A percentile compares a stretch with the other conserved stretches of the same genome.
These are phyloP conservation scores for Colletotrichum sp. DNA, from an alignment of 2,329 filamentous ascomycete species.

Conservation along the genomic window DNA sequence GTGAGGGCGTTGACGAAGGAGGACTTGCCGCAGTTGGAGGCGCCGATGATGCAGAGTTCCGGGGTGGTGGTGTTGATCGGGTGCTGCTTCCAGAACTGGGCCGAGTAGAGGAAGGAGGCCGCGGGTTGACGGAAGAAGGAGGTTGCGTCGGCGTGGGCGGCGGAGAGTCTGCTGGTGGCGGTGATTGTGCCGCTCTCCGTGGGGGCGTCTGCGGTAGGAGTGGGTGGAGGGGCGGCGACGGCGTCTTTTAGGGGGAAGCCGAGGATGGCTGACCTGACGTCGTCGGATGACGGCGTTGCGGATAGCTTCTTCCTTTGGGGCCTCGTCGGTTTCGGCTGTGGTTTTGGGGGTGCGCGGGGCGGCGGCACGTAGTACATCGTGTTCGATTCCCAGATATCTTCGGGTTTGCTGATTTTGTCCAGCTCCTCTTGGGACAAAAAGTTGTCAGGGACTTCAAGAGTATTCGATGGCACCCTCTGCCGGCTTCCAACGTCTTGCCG, in stretches of 20 bases:
- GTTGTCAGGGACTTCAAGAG: background rate
- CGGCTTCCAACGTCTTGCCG: background rate
- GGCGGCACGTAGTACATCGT: background rate
- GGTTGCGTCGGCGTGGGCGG: background rate
- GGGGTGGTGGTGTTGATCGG: slow-evolving; percentile 56
- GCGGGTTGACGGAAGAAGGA: slow-evolving; percentile 10
- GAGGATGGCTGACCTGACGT: background rate
- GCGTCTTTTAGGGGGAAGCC: background rate
- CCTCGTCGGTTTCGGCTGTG: background rate
- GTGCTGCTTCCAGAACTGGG: slow-evolving; percentile 52
- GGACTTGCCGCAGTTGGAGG: slow-evolving; percentile 90
- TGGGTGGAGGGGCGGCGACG: background rate
- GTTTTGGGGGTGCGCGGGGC: background rate
- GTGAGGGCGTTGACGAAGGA: slow-evolving; percentile 85
- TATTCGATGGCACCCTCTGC: background rate
- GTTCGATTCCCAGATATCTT: background rate
- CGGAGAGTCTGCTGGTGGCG: background rate
- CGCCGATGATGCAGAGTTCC: slow-evolving; percentile 79
- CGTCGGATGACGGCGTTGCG: background rate
- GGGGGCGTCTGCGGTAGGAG: background rate
- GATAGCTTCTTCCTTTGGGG: background rate
- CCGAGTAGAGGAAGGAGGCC: slow-evolving; percentile 52
- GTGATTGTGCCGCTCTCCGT: background rate
- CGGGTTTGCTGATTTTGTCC: background rate
- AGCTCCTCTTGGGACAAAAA: background rate